Evolutionary conservation across 331 rosid genomes (phyloP), one percentile per base, ranked within the genome.

Genomic region (Quercus tomentella): DNA sequence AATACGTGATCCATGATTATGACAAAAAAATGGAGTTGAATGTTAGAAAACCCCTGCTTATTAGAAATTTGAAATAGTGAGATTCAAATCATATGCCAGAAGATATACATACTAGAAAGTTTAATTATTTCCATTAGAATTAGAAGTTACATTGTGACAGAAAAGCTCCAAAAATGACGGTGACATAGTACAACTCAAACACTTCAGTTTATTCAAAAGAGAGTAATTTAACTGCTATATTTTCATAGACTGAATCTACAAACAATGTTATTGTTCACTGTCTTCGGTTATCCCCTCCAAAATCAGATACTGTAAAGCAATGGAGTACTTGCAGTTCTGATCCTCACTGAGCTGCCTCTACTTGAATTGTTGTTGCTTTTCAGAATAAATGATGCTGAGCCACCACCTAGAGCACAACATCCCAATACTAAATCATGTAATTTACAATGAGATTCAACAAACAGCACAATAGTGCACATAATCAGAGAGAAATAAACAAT

Each of bases 261-360:
- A 14, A 4, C 45, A 33, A 7, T 5, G 11, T 79, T 82, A 84
- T 45, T 45, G 74, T 68, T 57, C 69, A 57, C 62, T 80, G 67
- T 81, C 90, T 77, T 87, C 84, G 6, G 80, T 71, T 61, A 87
- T 85, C 77, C 85, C 91, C 69, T 85, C 91, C 60, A 87, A 84
- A 71, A 83, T 76, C 61, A 94, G 89, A 74, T 82, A 84, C 69
- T 92, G 97, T 79, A 92, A 97, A 85, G 97, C 92, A 49, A 91
- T 79, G 79, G 97, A 91, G 76, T 92, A 92, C 76, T 86, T 6
- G 97, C 92, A 60, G 82, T 85, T 80, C 65, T 86, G 14, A 11
- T 75, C 56, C 14, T 76, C 69, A 28, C 69, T 30, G 87, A 82
- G 30, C 76, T 61, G 61, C 69, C 80, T 37, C 73, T 80, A 63